Evolutionary conservation across 2,329 filamentous ascomycete species (phyloP).

Genomic region (Fusarium sp.): DNA sequence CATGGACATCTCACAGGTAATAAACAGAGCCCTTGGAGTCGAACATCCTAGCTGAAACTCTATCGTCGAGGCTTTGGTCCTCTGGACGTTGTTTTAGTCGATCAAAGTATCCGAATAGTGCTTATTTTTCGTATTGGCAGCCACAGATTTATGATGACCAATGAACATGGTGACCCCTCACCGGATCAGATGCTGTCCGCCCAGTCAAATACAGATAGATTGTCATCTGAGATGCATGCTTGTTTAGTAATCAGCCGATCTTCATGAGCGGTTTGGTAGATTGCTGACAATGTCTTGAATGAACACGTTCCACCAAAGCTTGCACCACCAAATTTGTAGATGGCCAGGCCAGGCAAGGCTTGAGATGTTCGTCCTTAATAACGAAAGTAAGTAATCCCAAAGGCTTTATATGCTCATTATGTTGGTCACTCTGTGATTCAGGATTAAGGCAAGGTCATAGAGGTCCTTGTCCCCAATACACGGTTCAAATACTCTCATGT

Average conservation of each 20-base stretch:
- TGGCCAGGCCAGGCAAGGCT: neutral
- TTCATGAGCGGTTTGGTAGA: accelerated
- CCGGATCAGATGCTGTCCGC: neutral
- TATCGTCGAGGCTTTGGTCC: neutral
- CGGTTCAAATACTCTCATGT: neutral
- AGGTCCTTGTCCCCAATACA: accelerated
- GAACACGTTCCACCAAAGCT: neutral
- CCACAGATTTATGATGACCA: neutral
- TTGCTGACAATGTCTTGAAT: too few species aligned
- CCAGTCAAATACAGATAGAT: neutral
- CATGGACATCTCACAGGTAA: neutral
- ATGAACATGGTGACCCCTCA: neutral
- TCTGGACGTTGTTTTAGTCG: too few species aligned
- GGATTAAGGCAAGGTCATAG: neutral
- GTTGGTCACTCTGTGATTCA: neutral
- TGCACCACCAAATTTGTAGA: neutral
- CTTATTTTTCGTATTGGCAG: neutral
- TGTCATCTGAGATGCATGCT: accelerated
- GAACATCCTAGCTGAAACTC: neutral
- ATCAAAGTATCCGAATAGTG: neutral
- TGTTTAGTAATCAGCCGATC: neutral
- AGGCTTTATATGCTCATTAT: neutral
- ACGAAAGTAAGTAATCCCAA: neutral
- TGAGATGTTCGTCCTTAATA: neutral
- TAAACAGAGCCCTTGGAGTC: too few species aligned